Evolutionary conservation across 2,329 filamentous ascomycete genomes (phyloP).

Genomic region (Botrytis cinerea): DNA sequence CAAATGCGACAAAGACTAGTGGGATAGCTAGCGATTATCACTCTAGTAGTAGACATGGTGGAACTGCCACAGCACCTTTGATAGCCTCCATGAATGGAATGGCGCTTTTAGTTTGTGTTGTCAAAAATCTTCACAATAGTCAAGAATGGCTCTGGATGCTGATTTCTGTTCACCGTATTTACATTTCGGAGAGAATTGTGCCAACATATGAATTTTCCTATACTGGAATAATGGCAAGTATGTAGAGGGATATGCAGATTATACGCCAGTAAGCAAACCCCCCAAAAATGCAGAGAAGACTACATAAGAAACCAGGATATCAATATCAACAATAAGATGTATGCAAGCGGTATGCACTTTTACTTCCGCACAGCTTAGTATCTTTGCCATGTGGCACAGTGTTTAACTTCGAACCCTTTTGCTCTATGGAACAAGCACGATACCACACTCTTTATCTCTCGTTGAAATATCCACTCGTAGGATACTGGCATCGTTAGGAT

Average conservation of each 20-base stretch:
- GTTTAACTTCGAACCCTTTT: not conserved
- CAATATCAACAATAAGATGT: not conserved
- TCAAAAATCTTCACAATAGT: not conserved
- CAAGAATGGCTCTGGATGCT: not conserved
- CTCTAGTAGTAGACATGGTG: not conserved
- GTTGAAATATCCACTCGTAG: not conserved
- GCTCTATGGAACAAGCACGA: slow-evolving; percentile 2
- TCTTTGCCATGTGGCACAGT: not conserved
- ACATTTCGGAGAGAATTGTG: not conserved
- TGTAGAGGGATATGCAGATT: not conserved
- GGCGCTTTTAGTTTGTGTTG: not conserved
- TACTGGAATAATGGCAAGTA: not conserved
- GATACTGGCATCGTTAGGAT: slow-evolving; percentile 7
- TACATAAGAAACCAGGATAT: not conserved
- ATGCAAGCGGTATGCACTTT: slow-evolving; percentile 13
- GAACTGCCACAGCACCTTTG: not conserved
- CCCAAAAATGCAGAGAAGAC: not conserved
- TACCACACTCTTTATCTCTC: slow-evolving; percentile 9
- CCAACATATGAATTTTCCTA: not conserved
- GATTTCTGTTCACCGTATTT: not conserved
- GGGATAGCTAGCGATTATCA: not conserved
- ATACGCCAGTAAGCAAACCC: not conserved
- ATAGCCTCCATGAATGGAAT: not conserved
- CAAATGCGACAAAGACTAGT: not conserved
- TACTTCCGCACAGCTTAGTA: not conserved